Percentiles rank a stretch among this genome's conserved stretches.
phyloP scores from a whole-genome alignment of 176 grass and related monocot genomes.

The Saccharum spontaneum region DNA sequence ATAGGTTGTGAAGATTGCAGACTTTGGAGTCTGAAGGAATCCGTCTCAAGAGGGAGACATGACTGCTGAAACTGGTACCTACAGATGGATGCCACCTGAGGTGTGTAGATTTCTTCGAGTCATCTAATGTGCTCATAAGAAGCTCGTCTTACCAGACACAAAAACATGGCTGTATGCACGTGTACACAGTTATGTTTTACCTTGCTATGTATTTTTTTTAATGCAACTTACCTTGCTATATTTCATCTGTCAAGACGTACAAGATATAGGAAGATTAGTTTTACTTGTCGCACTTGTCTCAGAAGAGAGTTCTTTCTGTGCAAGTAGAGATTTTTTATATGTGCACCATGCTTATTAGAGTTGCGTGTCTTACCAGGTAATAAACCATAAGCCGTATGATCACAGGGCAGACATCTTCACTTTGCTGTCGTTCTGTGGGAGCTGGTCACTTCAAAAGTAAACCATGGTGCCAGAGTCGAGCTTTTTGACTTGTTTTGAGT shows the following conservation, averaged over 20 bases:
- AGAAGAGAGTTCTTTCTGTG: background rate
- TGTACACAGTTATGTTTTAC: background rate
- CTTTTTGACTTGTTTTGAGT: slow-evolving; percentile 1
- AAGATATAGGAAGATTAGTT: background rate
- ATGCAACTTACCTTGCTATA: background rate
- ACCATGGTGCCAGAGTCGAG: background rate
- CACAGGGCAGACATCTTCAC: slow-evolving; percentile 90
- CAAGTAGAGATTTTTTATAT: background rate
- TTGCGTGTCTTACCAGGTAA: slow-evolving; percentile 59
- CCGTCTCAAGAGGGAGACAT: slow-evolving; percentile 69
- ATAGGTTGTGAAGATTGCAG: slow-evolving; percentile 90
- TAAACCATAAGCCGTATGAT: slow-evolving; percentile 91
- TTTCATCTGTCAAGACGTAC: background rate
- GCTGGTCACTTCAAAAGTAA: slow-evolving; percentile 84
- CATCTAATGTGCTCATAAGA: background rate
- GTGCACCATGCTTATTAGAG: slow-evolving; percentile 6
- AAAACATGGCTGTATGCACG: background rate
- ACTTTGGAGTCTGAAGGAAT: slow-evolving; percentile 88
- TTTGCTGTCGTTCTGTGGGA: slow-evolving; percentile 96
- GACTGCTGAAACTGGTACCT: slow-evolving; percentile 98
- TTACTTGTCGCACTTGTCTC: background rate
- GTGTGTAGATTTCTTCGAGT: slow-evolving; percentile 39
- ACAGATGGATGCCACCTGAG: slow-evolving; percentile 99
- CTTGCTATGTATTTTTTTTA: background rate
- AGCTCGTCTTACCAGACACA: background rate